Conservation (phyloP, 2,329 filamentous ascomycete genomes). For the Penicillium sp. region DNA sequence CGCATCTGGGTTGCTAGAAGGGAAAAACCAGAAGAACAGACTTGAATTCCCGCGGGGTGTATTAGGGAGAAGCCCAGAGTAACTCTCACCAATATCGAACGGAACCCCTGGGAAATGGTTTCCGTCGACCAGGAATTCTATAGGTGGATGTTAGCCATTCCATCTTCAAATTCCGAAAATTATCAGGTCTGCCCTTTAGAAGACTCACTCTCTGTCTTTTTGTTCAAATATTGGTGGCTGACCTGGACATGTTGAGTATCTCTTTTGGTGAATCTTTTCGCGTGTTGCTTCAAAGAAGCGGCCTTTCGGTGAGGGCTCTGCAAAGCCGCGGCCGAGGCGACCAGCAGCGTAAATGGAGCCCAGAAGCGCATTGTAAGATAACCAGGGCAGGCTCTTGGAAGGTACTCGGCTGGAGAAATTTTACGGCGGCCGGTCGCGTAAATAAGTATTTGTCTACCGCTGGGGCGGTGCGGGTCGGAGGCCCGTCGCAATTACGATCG, state of each 20-base stretch:
- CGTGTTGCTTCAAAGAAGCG: neutral
- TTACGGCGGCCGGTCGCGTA: neutral
- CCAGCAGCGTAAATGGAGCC: constrained; percentile 3
- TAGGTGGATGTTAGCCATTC: constrained; percentile 36
- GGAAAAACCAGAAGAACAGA: constrained; percentile 53
- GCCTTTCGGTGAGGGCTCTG: constrained; percentile 23
- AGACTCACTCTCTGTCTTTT: constrained; percentile 14
- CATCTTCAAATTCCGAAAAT: neutral
- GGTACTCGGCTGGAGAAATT: neutral
- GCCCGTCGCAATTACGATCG: neutral
- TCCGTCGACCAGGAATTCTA: constrained; percentile 63
- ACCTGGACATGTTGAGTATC: neutral
- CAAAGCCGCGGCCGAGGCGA: constrained; percentile 12
- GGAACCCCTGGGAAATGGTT: constrained; percentile 63
- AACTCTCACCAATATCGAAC: constrained; percentile 61
- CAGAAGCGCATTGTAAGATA: constrained; percentile 9
- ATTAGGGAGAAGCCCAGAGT: constrained; percentile 52
- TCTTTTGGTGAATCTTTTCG: constrained; percentile 3
- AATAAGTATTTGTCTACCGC: neutral
- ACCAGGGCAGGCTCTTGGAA: neutral
- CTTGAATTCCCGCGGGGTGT: constrained; percentile 43
- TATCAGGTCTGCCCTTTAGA: constrained; percentile 24
- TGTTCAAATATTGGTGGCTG: constrained; percentile 13
- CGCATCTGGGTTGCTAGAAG: constrained; percentile 42
- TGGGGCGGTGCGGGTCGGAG: neutral